Conservation (phyloP, 192 early-diverging fungal genomes). For the Podochytrium sp. region DNA sequence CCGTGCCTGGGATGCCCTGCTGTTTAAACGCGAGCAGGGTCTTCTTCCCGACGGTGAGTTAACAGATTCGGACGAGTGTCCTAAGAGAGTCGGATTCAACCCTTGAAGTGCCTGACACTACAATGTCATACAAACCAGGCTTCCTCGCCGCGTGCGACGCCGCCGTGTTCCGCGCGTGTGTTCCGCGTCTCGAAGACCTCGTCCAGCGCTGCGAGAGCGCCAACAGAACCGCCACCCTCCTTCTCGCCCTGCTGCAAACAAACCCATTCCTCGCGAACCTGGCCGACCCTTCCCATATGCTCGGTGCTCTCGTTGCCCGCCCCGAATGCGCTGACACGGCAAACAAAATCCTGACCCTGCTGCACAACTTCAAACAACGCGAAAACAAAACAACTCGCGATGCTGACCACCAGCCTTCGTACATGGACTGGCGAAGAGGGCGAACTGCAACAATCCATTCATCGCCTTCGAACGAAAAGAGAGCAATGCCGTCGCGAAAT, state of each 20-base stretch:
- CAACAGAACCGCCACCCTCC: background rate
- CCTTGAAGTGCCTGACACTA: too few relatives aligned
- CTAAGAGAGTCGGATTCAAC: too few relatives aligned
- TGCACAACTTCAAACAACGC: too few relatives aligned
- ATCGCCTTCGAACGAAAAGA: background rate
- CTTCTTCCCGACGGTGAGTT: background rate
- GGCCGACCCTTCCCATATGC: too few relatives aligned
- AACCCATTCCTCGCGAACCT: background rate
- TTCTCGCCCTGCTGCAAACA: background rate
- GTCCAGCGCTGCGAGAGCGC: background rate
- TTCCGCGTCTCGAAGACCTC: background rate
- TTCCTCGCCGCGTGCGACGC: background rate
- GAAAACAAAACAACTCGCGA: too few relatives aligned
- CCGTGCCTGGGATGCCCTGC: conserved; percentile 10
- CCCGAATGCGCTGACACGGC: too few relatives aligned
- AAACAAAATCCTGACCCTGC: too few relatives aligned
- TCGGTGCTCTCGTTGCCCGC: too few relatives aligned
- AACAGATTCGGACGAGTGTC: too few relatives aligned
- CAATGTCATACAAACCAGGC: too few relatives aligned
- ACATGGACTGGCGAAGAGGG: too few relatives aligned
- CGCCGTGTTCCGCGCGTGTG: background rate
- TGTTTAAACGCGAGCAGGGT: conserved; percentile 14
- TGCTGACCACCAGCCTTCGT: too few relatives aligned
- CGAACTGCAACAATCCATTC: background rate
- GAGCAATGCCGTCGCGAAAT: background rate